Evolutionary conservation across 768 basidiomycete genomes (phyloP).

Genomic region (Agaricus subrufescens): DNA sequence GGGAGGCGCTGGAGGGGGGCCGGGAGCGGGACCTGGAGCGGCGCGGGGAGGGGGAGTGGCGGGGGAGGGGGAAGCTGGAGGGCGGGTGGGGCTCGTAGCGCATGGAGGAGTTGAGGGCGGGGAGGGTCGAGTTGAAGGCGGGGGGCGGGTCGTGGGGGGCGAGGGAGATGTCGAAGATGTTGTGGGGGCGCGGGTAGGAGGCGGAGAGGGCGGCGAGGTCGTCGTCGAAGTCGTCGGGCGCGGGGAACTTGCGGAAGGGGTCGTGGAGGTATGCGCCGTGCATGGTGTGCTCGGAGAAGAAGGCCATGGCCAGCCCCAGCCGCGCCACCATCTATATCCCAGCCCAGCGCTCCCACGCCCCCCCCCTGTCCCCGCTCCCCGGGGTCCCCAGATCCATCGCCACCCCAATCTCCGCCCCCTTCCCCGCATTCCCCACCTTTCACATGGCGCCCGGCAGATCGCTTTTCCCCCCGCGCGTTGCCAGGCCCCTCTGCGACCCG

Average conservation of each 20-base stretch:
- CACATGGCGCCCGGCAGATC: slow-evolving; percentile 4
- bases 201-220: slow-evolving; percentile 52
- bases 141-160: slow-evolving; percentile 18
- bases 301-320: slow-evolving; percentile 23
- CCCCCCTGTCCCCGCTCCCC: not conserved
- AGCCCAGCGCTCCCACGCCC: slow-evolving; percentile 3
- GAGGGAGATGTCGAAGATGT: slow-evolving; percentile 57
- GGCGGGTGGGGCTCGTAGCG: slow-evolving; percentile 39
- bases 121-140: slow-evolving; percentile 47
- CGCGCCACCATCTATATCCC: not conserved
- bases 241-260: slow-evolving; percentile 49
- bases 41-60: slow-evolving; percentile 30
- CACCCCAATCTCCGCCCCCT: slow-evolving; percentile 8
- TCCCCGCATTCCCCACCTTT: slow-evolving; percentile 5
- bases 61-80: slow-evolving; percentile 2
- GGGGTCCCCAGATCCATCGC: slow-evolving; percentile 11
- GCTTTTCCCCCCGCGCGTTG: not conserved
- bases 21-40: slow-evolving; percentile 16
- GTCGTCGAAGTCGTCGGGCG: slow-evolving; percentile 52
- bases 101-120: slow-evolving; percentile 47
- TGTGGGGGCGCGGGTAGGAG: slow-evolving; percentile 26
- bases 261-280: slow-evolving; percentile 47
- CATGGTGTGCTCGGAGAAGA: slow-evolving; percentile 30
- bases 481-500: not conserved
- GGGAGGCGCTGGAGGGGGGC: slow-evolving; percentile 12